These are phyloP conservation scores for Symmetrospora coprosmae DNA, from an alignment of 768 basidiomycete species.

Conservation along the genomic window DNA sequence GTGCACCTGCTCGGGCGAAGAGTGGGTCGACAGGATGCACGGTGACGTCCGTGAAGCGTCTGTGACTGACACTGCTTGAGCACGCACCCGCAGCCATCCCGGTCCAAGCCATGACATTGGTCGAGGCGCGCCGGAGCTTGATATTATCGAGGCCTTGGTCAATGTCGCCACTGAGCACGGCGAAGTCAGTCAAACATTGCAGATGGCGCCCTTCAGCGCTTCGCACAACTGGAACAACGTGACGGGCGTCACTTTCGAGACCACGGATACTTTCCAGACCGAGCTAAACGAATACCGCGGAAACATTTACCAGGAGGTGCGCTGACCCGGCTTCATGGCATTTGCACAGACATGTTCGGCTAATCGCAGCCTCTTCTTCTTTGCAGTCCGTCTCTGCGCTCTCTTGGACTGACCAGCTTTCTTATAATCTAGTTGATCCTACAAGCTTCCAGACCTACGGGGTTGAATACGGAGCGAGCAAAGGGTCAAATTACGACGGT, in stretches of 20 bases:
- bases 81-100: constrained; percentile 45
- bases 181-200: constrained; percentile 63
- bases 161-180: constrained; percentile 42
- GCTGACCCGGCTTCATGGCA: constrained; percentile 45
- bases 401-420: constrained; percentile 44
- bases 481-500: neutral
- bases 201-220: constrained; percentile 44
- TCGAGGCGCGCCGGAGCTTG: constrained; percentile 83
- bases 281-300: constrained; percentile 10
- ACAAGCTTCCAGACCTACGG: constrained; percentile 50
- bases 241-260: constrained; percentile 23
- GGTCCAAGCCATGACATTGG: constrained; percentile 53
- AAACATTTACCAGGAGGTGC: constrained; percentile 39
- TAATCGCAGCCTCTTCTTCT: constrained; percentile 37
- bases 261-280: neutral
- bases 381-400: constrained; percentile 63
- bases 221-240: constrained; percentile 46
- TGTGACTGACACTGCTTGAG: neutral
- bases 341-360: constrained; percentile 8
- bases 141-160: constrained; percentile 71
- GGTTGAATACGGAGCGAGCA: constrained; percentile 45
- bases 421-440: constrained; percentile 43
- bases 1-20: constrained; percentile 71
- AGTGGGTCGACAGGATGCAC: constrained; percentile 33
- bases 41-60: neutral